These are phyloP conservation scores for Pulchroboletus neoregius DNA, from an alignment of 1,284 basidiomycete species.

Conservation along the genomic window DNA sequence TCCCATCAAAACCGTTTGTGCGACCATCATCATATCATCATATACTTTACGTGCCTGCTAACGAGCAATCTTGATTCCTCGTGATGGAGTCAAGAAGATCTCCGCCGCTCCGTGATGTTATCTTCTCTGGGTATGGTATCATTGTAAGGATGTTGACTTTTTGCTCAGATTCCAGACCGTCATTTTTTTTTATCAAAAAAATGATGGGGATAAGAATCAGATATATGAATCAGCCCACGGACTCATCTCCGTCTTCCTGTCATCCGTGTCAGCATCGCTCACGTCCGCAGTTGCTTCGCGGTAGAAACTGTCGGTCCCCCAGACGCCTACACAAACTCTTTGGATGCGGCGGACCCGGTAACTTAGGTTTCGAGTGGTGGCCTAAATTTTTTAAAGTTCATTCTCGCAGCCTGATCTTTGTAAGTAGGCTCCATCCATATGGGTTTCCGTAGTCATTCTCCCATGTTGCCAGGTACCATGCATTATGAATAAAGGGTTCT, in stretches of 20 bases:
- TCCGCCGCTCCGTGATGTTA: neutral
- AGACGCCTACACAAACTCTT: neutral
- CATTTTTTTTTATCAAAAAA: neutral
- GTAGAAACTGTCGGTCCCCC: slow-evolving; percentile 17
- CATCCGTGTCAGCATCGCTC: slow-evolving; percentile 4
- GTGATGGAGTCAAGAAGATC: neutral
- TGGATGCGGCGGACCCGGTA: slow-evolving; percentile 6
- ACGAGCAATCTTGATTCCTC: neutral
- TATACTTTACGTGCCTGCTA: neutral
- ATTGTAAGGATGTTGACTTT: slow-evolving; percentile 11
- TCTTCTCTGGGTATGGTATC: neutral
- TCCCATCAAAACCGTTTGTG: neutral
- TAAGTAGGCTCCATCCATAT: neutral
- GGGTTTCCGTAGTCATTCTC: slow-evolving; percentile 1
- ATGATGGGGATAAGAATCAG: neutral
- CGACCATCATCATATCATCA: neutral
- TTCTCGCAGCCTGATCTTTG: neutral
- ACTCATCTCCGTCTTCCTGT: slow-evolving; percentile 12
- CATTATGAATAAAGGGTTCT: neutral
- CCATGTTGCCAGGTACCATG: slow-evolving; percentile 24
- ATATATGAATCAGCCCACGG: slow-evolving; percentile 3
- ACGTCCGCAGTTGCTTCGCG: slow-evolving; percentile 24
- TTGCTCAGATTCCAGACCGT: neutral
- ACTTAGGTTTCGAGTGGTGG: slow-evolving; percentile 6
- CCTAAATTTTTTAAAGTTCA: neutral